phyloP scores from a whole-genome alignment of 208 protist species.

The Trypanosomatidae sp. region DNA sequence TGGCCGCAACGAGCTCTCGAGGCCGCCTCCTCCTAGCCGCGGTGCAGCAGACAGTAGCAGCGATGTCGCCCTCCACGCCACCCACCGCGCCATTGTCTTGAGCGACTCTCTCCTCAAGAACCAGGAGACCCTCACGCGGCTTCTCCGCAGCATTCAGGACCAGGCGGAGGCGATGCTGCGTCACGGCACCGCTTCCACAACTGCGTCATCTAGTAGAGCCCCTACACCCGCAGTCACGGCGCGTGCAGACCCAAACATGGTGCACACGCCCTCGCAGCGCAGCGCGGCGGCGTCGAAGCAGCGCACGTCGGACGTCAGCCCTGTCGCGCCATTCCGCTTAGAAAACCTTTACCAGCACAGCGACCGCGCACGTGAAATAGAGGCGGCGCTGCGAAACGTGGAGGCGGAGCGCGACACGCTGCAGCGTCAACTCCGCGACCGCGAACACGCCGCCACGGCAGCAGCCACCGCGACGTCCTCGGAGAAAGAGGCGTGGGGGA shows the following conservation, averaged over 20 bases:
- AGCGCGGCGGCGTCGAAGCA: too few relatives aligned
- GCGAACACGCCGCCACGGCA: background rate
- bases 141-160: slow-evolving; percentile 23
- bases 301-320: background rate
- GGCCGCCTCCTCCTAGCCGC: background rate
- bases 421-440: slow-evolving; percentile 18
- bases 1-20: too few relatives aligned
- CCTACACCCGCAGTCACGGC: too few relatives aligned
- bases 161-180: slow-evolving; percentile 16
- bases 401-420: slow-evolving; percentile 43
- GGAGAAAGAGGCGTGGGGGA: slow-evolving; percentile 20
- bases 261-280: too few relatives aligned
- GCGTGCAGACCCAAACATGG: too few relatives aligned
- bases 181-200: too few relatives aligned
- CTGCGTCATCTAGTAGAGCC: too few relatives aligned
- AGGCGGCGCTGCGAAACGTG: slow-evolving; percentile 29
- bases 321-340: slow-evolving; percentile 20
- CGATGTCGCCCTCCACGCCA: slow-evolving; percentile 3
- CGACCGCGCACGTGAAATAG: slow-evolving; percentile 11
- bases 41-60: too few relatives aligned
- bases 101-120: slow-evolving; percentile 27
- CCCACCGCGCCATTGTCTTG: slow-evolving; percentile 17
- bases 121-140: slow-evolving; percentile 20
- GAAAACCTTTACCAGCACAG: slow-evolving; percentile 21
- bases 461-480: too few relatives aligned